Conservation (phyloP, 2,329 filamentous ascomycete genomes). For the Monilinia aucupariae region DNA sequence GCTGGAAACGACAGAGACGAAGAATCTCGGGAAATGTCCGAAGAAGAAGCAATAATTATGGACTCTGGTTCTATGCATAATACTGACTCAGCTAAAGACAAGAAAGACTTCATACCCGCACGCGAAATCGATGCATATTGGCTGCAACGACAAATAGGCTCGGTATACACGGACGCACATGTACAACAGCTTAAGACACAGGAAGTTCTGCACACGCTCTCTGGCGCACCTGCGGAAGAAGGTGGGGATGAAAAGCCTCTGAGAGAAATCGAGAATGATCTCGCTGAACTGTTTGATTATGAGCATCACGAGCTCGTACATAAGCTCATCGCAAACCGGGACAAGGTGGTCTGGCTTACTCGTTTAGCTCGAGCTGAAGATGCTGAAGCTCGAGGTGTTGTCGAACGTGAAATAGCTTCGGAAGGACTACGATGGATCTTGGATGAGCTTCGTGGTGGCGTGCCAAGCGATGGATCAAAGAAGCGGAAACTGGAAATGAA, state of each 20-base stretch:
- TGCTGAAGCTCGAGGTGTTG: slow-evolving; percentile 64
- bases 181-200: slow-evolving; percentile 89
- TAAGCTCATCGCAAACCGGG: slow-evolving; percentile 83
- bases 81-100: slow-evolving; percentile 40
- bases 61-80: slow-evolving; percentile 56
- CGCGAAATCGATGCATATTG: slow-evolving; percentile 96
- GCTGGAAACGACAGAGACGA: slow-evolving; percentile 45
- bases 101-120: slow-evolving; percentile 63
- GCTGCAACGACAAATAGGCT: slow-evolving; percentile 88
- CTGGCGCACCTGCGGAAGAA: slow-evolving; percentile 66
- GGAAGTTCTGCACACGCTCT: slow-evolving; percentile 75
- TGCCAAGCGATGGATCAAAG: slow-evolving; percentile 48
- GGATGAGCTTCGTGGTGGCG: slow-evolving; percentile 77
- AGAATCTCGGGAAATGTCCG: slow-evolving; percentile 46
- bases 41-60: slow-evolving; percentile 76
- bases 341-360: slow-evolving; percentile 95
- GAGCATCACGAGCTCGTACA: slow-evolving; percentile 91
- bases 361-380: slow-evolving; percentile 77
- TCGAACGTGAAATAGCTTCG: slow-evolving; percentile 88
- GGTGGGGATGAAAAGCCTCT: slow-evolving; percentile 79
- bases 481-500: slow-evolving; percentile 79
- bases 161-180: slow-evolving; percentile 84
- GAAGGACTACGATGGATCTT: slow-evolving; percentile 82
- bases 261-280: slow-evolving; percentile 92
- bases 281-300: slow-evolving; percentile 98